phyloP scores from a whole-genome alignment of 768 basidiomycete genomes.

The Rhodotorula babjevae region DNA sequence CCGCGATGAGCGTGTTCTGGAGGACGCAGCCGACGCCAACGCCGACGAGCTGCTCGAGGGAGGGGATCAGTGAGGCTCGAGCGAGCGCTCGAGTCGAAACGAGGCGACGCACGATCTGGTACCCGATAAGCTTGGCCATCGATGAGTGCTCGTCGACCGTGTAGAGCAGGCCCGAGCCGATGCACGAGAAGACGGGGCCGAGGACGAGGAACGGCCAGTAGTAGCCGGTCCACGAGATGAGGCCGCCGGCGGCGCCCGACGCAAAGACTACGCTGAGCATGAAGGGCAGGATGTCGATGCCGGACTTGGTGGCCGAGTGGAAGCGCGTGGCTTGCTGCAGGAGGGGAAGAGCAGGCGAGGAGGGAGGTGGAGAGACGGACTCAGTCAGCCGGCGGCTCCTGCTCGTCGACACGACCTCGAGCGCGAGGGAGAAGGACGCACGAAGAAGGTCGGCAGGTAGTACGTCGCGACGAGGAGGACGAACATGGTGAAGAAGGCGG shows the following conservation, averaged over 20 bases:
- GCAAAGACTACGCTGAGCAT: slow-evolving; percentile 43
- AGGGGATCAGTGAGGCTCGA: not conserved
- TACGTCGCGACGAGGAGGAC: slow-evolving; percentile 26
- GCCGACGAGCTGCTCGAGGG: slow-evolving; percentile 44
- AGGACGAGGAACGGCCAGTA: slow-evolving; percentile 43
- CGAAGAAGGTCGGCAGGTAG: slow-evolving; percentile 34
- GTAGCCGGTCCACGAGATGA: slow-evolving; percentile 40
- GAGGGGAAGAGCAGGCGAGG: not conserved
- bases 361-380: no score
- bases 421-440: not conserved
- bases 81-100: no score
- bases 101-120: slow-evolving; percentile 42
- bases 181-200: slow-evolving; percentile 44
- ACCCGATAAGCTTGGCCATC: slow-evolving; percentile 46
- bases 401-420: no score
- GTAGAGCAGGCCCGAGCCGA: slow-evolving; percentile 48
- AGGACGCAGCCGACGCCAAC: slow-evolving; percentile 48
- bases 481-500: slow-evolving; percentile 40
- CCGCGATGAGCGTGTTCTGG: slow-evolving; percentile 49
- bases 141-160: slow-evolving; percentile 44
- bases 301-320: not conserved
- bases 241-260: slow-evolving; percentile 41
- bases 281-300: slow-evolving; percentile 36
- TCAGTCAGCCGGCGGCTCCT: no score
- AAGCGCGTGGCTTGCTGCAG: not conserved